phyloP scores from a whole-genome alignment of 208 protist species.

The Trypanosoma lewisi region DNA sequence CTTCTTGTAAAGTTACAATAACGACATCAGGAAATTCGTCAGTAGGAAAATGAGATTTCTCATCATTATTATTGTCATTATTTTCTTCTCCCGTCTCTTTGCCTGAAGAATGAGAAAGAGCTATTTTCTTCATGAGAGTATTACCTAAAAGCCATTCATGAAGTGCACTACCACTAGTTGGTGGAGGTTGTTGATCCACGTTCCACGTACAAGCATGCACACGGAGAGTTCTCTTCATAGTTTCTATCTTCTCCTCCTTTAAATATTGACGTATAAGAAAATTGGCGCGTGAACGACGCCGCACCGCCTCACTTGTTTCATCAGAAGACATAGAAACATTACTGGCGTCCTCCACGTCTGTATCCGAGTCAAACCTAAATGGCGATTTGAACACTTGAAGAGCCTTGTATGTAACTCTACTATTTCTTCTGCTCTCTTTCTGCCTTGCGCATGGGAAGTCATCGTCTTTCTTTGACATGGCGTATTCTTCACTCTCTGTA shows the following conservation, averaged over 20 bases:
- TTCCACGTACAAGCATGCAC: conserved; percentile 83
- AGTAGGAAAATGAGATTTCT: conserved; percentile 14
- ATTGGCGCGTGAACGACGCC: conserved; percentile 11
- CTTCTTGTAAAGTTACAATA: conserved; percentile 80
- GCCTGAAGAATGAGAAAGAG: conserved; percentile 29
- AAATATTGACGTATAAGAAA: conserved; percentile 1
- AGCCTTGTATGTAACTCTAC: not conserved
- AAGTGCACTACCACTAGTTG: conserved; percentile 25
- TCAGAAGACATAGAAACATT: not conserved
- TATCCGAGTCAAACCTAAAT: not conserved
- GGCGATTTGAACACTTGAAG: not conserved
- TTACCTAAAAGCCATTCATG: conserved; percentile 54
- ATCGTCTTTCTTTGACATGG: not conserved
- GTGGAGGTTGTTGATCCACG: conserved; percentile 63
- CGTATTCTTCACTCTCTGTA: not conserved
- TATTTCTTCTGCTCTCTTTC: not conserved
- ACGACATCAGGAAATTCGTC: conserved; percentile 71
- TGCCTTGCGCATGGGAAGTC: not conserved
- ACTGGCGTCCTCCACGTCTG: not conserved
- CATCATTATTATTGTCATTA: not conserved
- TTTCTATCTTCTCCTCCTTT: conserved; percentile 5
- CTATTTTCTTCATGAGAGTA: conserved; percentile 31
- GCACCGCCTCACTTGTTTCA: not conserved
- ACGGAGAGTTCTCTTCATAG: conserved; percentile 25
- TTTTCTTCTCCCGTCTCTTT: conserved; percentile 11